These are phyloP conservation scores for Fusarium verticillioides DNA, from an alignment of 2,329 filamentous ascomycete species.

Conservation along the genomic window DNA sequence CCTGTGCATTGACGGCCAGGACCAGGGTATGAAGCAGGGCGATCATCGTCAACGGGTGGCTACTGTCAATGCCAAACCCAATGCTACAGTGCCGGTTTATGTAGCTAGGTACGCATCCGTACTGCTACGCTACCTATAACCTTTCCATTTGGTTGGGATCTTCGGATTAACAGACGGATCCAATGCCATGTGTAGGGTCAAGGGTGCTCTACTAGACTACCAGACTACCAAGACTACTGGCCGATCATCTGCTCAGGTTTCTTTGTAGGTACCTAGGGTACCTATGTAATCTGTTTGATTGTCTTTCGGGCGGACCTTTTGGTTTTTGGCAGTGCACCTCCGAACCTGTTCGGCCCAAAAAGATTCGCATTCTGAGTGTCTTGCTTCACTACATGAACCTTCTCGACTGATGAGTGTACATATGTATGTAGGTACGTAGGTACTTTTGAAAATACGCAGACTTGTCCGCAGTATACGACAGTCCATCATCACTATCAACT, in stretches of 20 bases:
- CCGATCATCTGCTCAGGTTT: background rate
- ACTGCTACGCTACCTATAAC: constrained; percentile 13
- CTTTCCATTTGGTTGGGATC: constrained; percentile 36
- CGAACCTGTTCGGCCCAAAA: background rate
- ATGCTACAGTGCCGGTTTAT: background rate
- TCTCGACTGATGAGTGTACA: background rate
- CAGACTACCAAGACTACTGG: background rate
- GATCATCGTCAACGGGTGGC: constrained; percentile 48
- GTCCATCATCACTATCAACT: background rate
- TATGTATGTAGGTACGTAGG: background rate
- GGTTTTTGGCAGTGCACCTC: background rate
- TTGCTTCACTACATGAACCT: background rate
- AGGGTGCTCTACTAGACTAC: background rate
- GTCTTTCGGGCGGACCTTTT: background rate
- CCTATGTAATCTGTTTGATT: background rate
- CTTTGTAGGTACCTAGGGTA: background rate
- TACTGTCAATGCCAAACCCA: constrained; percentile 7
- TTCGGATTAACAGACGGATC: constrained; percentile 21
- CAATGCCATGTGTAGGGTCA: constrained; percentile 16
- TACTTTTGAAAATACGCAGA: background rate
- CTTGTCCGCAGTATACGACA: background rate
- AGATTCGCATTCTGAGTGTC: background rate
- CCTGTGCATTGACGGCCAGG: constrained; percentile 32
- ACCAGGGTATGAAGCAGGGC: constrained; percentile 40
- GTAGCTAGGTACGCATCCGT: background rate